Evolutionary conservation across 1,284 basidiomycete species (phyloP), one percentile per base, ranked within the genome.

Genomic region (Ganoderma leucocontextum): DNA sequence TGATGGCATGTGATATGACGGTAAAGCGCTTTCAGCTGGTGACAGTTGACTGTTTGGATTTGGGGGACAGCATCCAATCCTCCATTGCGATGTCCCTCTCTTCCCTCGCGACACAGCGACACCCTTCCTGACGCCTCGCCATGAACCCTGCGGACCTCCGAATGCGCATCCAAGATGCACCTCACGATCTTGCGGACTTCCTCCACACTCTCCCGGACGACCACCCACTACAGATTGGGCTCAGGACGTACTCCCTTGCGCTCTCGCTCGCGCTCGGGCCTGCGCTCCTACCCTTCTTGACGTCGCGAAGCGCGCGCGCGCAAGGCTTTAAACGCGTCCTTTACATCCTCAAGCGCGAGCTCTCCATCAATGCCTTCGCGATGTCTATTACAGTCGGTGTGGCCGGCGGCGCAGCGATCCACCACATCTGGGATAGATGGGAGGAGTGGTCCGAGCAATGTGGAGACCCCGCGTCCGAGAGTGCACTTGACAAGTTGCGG

Each of bases 251-350:
- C 76, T 82, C 80, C 6, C 85, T 94, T n/a, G 83, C 87, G 0
- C 81, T 92, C 22, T 87, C 86, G 2, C 82, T 93, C n/a, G 87
- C 88, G 1, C 82, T 93, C 15, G 86, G 86, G 1, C 91, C 92
- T 0, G 83, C 87, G 2, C 78, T 92, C 10, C 70, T 91, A 2
- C 87, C 88, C 0, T 82, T 89, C 68, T 39, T 87, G 17, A 77
- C 81, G 4, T 80, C 84, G 10, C 70, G 79, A 8, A 80, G 69
- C 63, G 66, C 77, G 36, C 74, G 79, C 12, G 55, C 70, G 2
- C 73, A 73, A 63, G 76, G 75, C n/a, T 49, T 76, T n/a, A 58
- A 42, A 22, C 67, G 67, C 38, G 77, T 91, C 22, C 76, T 76
- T 65, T 78, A 74, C 65, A 82, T 88, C 13, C 78, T 93, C 15